These are phyloP conservation scores for Arthrinium phaeospermum DNA, from an alignment of 2,329 filamentous ascomycete species.

Conservation along the genomic window DNA sequence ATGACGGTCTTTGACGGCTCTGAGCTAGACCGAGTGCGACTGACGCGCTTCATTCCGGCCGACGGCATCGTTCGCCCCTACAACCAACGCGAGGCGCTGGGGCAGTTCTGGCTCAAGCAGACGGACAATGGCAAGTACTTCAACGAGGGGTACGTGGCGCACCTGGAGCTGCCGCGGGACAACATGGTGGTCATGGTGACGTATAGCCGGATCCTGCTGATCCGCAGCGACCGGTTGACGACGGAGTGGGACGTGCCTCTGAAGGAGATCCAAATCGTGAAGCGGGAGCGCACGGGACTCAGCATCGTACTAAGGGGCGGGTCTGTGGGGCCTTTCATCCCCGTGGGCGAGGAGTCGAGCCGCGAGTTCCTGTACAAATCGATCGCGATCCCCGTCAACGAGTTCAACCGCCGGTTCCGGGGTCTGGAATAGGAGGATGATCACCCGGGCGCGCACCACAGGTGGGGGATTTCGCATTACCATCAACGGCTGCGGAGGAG, in stretches of 20 bases:
- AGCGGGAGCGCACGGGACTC: slow-evolving; percentile 93
- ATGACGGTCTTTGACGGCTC: slow-evolving; percentile 97
- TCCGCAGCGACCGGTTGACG: slow-evolving; percentile 82
- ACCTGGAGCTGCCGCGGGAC: slow-evolving; percentile 87
- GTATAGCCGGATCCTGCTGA: slow-evolving; percentile 85
- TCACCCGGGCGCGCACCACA: neutral
- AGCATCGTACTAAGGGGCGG: slow-evolving; percentile 88
- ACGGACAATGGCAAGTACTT: slow-evolving; percentile 98
- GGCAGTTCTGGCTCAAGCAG: slow-evolving; percentile 98
- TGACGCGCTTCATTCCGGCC: slow-evolving; percentile 87
- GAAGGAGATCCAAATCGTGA: slow-evolving; percentile 95
- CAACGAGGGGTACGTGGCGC: slow-evolving; percentile 95
- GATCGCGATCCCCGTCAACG: slow-evolving; percentile 69
- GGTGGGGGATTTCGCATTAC: neutral
- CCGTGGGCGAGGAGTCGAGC: slow-evolving; percentile 84
- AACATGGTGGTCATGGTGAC: slow-evolving; percentile 92
- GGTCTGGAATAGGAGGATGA: slow-evolving; percentile 41
- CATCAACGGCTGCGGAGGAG: neutral
- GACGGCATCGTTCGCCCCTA: slow-evolving; percentile 96
- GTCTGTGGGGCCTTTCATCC: slow-evolving; percentile 92
- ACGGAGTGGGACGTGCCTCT: slow-evolving; percentile 96
- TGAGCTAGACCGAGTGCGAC: slow-evolving; percentile 91
- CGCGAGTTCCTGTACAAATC: slow-evolving; percentile 68
- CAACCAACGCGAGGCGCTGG: slow-evolving; percentile 90
- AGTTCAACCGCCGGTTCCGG: slow-evolving; percentile 68